These are phyloP conservation scores for Xerocomus amazonicus DNA, from an alignment of 1,284 basidiomycete genomes.

Conservation along the genomic window DNA sequence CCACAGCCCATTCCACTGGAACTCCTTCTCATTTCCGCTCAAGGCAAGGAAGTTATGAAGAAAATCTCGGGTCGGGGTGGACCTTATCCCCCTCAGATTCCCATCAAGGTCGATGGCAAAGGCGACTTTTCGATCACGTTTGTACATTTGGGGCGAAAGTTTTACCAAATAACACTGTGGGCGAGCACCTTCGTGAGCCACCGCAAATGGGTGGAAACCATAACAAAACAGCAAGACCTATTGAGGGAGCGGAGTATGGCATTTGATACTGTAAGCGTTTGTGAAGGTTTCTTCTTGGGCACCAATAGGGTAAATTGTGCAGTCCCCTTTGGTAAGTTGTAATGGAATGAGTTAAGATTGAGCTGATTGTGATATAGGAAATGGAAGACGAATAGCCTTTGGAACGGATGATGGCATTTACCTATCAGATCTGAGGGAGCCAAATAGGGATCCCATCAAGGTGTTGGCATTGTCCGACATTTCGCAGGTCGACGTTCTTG, in stretches of 20 bases:
- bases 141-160: slow-evolving; percentile 89
- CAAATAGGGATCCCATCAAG: slow-evolving; percentile 81
- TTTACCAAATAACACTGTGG: slow-evolving; percentile 92
- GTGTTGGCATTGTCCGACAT: slow-evolving; percentile 90
- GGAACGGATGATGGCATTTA: slow-evolving; percentile 98
- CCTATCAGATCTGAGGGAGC: slow-evolving; percentile 81
- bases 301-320: slow-evolving; percentile 89
- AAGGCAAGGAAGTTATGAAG: slow-evolving; percentile 43
- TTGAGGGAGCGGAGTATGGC: slow-evolving; percentile 83
- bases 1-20: slow-evolving; percentile 92
- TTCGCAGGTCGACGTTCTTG: slow-evolving; percentile 93
- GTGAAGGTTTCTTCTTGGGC: slow-evolving; percentile 85
- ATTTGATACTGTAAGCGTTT: slow-evolving; percentile 85
- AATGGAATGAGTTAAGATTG: neutral
- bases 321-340: slow-evolving; percentile 83
- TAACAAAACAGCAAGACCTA: slow-evolving; percentile 84
- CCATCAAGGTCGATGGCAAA: slow-evolving; percentile 68
- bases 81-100: slow-evolving; percentile 41
- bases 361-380: slow-evolving; percentile 47
- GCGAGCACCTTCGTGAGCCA: slow-evolving; percentile 83
- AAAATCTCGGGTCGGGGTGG: slow-evolving; percentile 53
- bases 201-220: slow-evolving; percentile 93
- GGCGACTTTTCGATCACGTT: slow-evolving; percentile 92
- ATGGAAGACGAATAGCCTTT: slow-evolving; percentile 87
- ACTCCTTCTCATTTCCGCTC: slow-evolving; percentile 78